Base-by-base conservation (phyloP, 2,329 filamentous ascomycete species). In the Aotearoamyces nothofagi region DNA sequence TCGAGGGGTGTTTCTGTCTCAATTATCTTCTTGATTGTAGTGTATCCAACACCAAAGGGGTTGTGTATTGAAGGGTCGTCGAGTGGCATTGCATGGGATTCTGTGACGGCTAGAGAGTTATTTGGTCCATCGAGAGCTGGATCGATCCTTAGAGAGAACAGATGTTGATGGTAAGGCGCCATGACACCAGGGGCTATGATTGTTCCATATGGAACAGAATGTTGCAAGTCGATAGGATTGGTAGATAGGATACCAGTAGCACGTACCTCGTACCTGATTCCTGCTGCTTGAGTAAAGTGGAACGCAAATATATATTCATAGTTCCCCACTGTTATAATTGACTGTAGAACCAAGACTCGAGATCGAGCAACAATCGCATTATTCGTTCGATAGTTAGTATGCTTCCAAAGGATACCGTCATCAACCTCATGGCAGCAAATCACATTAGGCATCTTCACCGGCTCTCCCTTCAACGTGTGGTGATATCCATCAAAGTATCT, bases 401-500 rank as follows among this genome's bases (percentile, higher is more conserved):
- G 74, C 44, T 79, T 78, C 71, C 72, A 78, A 5, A 62, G 60
- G 22, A 79, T 75, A 4, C 75, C 75, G 30, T 69, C 65, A 39
- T 80, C 75, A 43, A 77, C 68, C 46, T 80, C 75, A 42, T 79
- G 75, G 3, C 79, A 52, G 41, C 75, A 80, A 31, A 78, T 56
- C 4, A 74, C 71, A 36, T 78, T 78, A 60, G 1, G 69, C 61
- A 26, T 61, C 58, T 3, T 74, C 75, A 26, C 67, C 54, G 4
- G 61, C 45, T 9, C 59, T 56, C 0, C 66, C 58, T 22, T 69
- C 54, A 14, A 70, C 55, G 2, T n/a, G n/a, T n/a, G n/a, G n/a
- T n/a, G n/a, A n/a, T n/a, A n/a, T n/a, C 58, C 61, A 32, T 73
- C 60, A 37, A 74, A 70, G 39, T 74, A 74, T 42, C 76, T 72